Conservation (phyloP, 768 basidiomycete species). For the Suillus lakei region DNA sequence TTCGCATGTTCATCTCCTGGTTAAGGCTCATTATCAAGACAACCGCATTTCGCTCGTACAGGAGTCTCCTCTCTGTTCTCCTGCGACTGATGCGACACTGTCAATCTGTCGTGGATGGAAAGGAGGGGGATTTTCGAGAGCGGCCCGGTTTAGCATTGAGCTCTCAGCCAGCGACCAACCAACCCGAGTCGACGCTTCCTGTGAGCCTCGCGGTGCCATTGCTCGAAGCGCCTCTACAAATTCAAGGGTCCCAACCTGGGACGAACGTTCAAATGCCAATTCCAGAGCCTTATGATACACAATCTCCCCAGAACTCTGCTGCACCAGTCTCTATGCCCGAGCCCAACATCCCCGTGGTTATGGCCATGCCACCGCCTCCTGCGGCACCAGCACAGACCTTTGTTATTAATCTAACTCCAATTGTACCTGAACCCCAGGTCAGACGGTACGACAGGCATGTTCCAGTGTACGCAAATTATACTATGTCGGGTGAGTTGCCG, state of each 20-base stretch:
- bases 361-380: not conserved
- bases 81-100: not conserved
- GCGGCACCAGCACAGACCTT: not conserved
- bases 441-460: not conserved
- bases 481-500: not conserved
- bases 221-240: not conserved
- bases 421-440: not conserved
- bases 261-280: not conserved
- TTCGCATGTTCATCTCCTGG: slow-evolving; percentile 1
- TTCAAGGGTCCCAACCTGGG: slow-evolving; percentile 19
- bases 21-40: not conserved
- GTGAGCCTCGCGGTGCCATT: not conserved
- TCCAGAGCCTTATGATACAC: not conserved
- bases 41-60: not conserved
- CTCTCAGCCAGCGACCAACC: not conserved
- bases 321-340: not conserved
- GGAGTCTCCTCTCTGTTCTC: not conserved
- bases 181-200: not conserved
- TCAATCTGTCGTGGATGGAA: not conserved
- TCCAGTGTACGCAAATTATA: not conserved
- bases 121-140: not conserved
- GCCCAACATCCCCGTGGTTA: not conserved
- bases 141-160: not conserved
- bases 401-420: not conserved
- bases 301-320: not conserved